These are phyloP conservation scores for Lepidium campestre DNA, from an alignment of 441 rosid genomes.

Conservation along the genomic window DNA sequence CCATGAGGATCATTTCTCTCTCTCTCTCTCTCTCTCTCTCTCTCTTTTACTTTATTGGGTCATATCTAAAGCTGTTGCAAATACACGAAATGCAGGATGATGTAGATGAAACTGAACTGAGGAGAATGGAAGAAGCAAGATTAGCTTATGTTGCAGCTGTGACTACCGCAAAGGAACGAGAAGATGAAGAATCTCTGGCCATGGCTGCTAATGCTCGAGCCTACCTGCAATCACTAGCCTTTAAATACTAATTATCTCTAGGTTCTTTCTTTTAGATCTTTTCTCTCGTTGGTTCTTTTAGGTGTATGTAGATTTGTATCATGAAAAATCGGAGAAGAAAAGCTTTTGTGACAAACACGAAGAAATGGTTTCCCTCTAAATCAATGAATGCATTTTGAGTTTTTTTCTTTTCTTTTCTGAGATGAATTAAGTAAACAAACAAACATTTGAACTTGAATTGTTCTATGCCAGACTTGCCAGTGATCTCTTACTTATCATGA, in stretches of 20 bases:
- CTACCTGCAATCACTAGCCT: conserved; percentile 58
- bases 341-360: background rate
- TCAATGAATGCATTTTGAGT: background rate
- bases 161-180: conserved; percentile 54
- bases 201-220: conserved; percentile 66
- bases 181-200: conserved; percentile 72
- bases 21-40: conserved; percentile 11
- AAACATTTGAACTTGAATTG: background rate
- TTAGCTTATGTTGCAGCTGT: conserved; percentile 62
- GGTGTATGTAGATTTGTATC: conserved; percentile 28
- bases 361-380: conserved; percentile 2
- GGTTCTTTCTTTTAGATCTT: background rate
- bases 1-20: background rate
- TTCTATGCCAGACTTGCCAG: background rate
- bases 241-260: conserved; percentile 26
- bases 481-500: too few relatives aligned
- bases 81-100: conserved; percentile 40
- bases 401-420: background rate
- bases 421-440: background rate
- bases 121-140: conserved; percentile 77
- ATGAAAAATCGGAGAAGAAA: conserved; percentile 11
- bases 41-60: background rate
- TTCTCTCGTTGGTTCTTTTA: background rate
- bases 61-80: conserved; percentile 7
- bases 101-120: conserved; percentile 38